Percentiles rank a stretch among this genome's conserved stretches.
Conservation (phyloP, 2,329 filamentous ascomycete species). For the Trichophyton mentagrophytes region DNA sequence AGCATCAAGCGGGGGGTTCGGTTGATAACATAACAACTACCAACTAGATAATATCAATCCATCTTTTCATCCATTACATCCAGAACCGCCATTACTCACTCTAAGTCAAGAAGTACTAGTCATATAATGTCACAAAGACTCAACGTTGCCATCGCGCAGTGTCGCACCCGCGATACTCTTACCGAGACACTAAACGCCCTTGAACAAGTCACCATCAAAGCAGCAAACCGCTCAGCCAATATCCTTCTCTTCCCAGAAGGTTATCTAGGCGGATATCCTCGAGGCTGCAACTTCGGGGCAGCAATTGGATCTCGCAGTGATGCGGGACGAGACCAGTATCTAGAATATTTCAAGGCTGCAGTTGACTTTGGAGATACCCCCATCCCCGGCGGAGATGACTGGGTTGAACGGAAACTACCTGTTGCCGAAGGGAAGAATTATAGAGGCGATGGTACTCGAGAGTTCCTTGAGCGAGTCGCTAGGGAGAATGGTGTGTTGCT, state of each 20-base stretch:
- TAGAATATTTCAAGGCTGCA: constrained; percentile 63
- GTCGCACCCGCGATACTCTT: constrained; percentile 31
- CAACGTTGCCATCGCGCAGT: constrained; percentile 36
- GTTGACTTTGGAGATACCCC: constrained; percentile 75
- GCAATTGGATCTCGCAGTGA: constrained; percentile 56
- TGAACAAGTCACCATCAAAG: constrained; percentile 48
- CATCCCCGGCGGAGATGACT: constrained; percentile 55
- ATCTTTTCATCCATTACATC: neutral
- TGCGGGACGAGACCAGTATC: constrained; percentile 66
- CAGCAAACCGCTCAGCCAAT: constrained; percentile 48
- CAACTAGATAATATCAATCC: too few species aligned
- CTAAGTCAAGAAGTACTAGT: neutral
- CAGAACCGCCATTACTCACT: neutral
- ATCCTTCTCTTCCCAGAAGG: constrained; percentile 85
- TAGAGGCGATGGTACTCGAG: constrained; percentile 63
- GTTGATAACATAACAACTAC: too few species aligned
- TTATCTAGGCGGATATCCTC: constrained; percentile 82
- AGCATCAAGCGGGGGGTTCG: too few species aligned
- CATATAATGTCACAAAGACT: constrained; percentile 28
- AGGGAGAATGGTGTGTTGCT: constrained; percentile 68
- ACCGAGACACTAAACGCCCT: constrained; percentile 54
- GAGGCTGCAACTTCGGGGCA: constrained; percentile 64
- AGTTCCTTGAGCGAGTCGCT: constrained; percentile 64
- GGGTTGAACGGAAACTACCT: constrained; percentile 52
- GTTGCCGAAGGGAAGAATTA: constrained; percentile 39